Conservation (phyloP, 2,329 filamentous ascomycete genomes). For the Aspergillus sp. region DNA sequence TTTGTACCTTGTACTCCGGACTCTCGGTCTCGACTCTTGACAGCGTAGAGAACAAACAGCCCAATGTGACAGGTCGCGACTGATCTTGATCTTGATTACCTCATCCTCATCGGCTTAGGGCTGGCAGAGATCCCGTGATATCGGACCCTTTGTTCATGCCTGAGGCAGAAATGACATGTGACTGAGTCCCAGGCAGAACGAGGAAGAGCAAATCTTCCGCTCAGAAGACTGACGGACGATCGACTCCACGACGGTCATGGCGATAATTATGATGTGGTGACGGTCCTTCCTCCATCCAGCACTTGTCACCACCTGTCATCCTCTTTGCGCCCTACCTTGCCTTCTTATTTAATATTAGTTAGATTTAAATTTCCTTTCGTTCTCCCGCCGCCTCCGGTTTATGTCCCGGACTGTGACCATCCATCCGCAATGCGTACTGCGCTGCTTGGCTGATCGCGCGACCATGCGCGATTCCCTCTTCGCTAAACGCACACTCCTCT, state of each 20-base stretch:
- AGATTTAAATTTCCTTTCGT: background rate
- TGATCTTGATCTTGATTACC: background rate
- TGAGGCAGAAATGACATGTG: background rate
- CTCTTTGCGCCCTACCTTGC: no score
- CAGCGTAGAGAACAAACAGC: no score
- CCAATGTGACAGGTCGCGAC: no score
- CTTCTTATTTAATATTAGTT: no score
- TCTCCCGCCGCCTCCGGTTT: conserved; percentile 4
- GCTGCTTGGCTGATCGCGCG: conserved; percentile 17
- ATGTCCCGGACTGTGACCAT: conserved; percentile 12
- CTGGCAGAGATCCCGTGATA: background rate
- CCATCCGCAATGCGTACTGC: conserved; percentile 14
- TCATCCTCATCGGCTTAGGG: background rate
- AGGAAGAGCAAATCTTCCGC: no score
- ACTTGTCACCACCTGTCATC: no score
- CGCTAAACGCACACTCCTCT: conserved; percentile 7
- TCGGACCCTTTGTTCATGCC: background rate
- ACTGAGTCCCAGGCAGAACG: background rate
- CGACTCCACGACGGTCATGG: no score
- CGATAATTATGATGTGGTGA: no score
- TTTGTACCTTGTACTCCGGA: no score
- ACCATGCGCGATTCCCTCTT: conserved; percentile 25
- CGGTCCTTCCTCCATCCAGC: no score
- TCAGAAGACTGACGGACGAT: no score
- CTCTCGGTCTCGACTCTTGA: no score